phyloP scores from a whole-genome alignment of 2,329 filamentous ascomycete species.

The Penicillium verrucosum region DNA sequence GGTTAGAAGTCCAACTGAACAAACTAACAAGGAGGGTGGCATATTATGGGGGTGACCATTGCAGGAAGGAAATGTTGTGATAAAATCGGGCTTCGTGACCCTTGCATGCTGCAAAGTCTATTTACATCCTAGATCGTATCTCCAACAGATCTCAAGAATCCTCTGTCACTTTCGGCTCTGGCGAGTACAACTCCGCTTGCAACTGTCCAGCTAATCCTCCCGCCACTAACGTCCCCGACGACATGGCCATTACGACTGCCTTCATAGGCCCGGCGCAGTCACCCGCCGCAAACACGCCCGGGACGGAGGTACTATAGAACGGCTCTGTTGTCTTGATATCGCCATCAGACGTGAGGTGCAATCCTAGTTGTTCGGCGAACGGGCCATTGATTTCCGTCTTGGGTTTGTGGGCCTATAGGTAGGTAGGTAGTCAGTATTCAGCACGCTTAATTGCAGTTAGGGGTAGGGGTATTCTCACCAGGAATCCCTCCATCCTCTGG shows the following conservation, averaged over 20 bases:
- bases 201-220: neutral
- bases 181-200: neutral
- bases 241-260: neutral
- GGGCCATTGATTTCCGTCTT: neutral
- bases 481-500: neutral
- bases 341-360: neutral
- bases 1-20: too few species aligned
- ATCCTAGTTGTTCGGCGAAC: neutral
- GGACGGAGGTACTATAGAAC: neutral
- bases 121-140: too few species aligned
- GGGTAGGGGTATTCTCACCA: neutral
- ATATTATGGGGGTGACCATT: too few species aligned
- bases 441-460: neutral
- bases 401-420: neutral
- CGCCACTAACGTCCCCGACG: neutral
- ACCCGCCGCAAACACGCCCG: neutral
- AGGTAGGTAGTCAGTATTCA: neutral
- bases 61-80: too few species aligned
- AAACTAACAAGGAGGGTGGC: too few species aligned
- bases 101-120: too few species aligned
- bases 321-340: neutral
- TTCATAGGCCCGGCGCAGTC: neutral
- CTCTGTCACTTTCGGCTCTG: neutral
- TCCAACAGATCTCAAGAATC: too few species aligned
- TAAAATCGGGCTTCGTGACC: too few species aligned